Percentiles rank a stretch among this genome's conserved stretches.
Evolutionary conservation across 2,329 filamentous ascomycete species (phyloP).

Genomic region (Calycina herbarum): DNA sequence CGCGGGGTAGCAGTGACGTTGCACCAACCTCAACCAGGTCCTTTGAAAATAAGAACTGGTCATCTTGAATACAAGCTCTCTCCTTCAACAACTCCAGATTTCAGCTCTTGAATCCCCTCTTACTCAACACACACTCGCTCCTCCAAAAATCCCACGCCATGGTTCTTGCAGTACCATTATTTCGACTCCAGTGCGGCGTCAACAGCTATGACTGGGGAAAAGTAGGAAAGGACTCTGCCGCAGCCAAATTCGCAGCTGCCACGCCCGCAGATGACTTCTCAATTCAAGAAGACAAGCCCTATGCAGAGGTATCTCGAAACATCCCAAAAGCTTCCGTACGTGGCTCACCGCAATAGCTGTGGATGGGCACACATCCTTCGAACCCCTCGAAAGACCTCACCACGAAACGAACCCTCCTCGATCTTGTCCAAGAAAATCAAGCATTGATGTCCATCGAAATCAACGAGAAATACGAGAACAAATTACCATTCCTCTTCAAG

Average conservation of each 20-base stretch:
- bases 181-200: conserved; percentile 86
- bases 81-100: not conserved
- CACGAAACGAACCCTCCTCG: conserved; percentile 82
- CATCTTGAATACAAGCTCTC: not conserved
- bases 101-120: not conserved
- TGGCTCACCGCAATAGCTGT: conserved; percentile 49
- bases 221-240: conserved; percentile 81
- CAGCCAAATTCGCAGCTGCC: conserved; percentile 84
- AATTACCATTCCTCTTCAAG: conserved; percentile 96
- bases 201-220: conserved; percentile 99
- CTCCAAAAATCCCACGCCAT: not conserved
- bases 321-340: not conserved
- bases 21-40: not conserved
- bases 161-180: conserved; percentile 61
- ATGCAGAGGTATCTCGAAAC: conserved; percentile 67
- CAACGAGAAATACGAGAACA: conserved; percentile 71
- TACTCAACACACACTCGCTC: not conserved
- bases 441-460: conserved; percentile 75
- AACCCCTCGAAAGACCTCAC: conserved; percentile 88
- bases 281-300: conserved; percentile 85
- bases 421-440: conserved; percentile 84
- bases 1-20: conserved; percentile 5
- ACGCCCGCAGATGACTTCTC: conserved; percentile 73
- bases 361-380: conserved; percentile 98
- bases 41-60: not conserved